A percentile compares a stretch with the other conserved stretches of the same genome.
phyloP scores from a whole-genome alignment of 768 basidiomycete genomes.

The Saitozyma podzolica region DNA sequence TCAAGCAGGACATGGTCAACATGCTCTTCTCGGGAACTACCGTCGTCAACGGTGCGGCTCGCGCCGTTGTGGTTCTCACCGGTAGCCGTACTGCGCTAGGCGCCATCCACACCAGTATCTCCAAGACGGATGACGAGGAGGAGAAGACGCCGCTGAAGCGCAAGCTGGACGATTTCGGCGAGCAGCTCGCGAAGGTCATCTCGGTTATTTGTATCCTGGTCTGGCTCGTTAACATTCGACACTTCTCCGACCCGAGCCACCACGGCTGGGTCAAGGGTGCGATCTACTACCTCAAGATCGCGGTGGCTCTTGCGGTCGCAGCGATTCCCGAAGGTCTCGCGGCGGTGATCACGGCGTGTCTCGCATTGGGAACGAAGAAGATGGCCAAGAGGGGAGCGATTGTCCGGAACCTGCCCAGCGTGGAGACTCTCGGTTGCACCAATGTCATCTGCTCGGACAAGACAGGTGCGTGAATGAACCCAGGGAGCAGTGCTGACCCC shows the following conservation, averaged over 20 bases:
- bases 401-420: constrained; percentile 90
- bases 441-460: constrained; percentile 99
- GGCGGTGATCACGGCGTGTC: constrained; percentile 94
- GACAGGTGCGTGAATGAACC: constrained; percentile 62
- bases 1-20: constrained; percentile 98
- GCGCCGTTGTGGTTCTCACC: constrained; percentile 82
- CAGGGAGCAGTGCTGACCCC: constrained; percentile 5
- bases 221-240: constrained; percentile 94
- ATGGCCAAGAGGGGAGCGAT: constrained; percentile 99
- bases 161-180: constrained; percentile 97
- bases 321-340: constrained; percentile 99
- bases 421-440: constrained; percentile 95
- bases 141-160: constrained; percentile 97
- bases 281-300: constrained; percentile 99
- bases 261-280: constrained; percentile 88
- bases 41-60: constrained; percentile 87
- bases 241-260: constrained; percentile 94
- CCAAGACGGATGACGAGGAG: constrained; percentile 63
- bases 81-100: constrained; percentile 89
- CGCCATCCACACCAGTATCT: constrained; percentile 95
- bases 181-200: constrained; percentile 96
- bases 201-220: constrained; percentile 94
- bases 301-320: constrained; percentile 96
- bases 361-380: constrained; percentile 95
- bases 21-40: constrained; percentile 96